These are phyloP conservation scores for Backusella australiensis DNA, from an alignment of 192 early-diverging fungal genomes.

Conservation along the genomic window DNA sequence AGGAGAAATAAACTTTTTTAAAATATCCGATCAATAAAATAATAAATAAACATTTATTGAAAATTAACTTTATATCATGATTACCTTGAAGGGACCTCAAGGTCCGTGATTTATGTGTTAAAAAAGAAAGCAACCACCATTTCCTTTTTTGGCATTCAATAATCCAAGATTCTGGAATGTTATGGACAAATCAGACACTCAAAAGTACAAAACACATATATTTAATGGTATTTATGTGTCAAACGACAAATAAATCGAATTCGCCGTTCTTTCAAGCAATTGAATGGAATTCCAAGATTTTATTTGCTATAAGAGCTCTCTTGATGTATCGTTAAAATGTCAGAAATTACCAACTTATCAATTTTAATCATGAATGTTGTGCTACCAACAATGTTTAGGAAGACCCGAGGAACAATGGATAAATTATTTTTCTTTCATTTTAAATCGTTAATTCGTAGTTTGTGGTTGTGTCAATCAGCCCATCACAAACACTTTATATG, in stretches of 20 bases:
- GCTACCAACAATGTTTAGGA: background rate
- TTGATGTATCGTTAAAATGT: background rate
- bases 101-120: background rate
- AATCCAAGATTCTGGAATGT: background rate
- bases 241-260: background rate
- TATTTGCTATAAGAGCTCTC: background rate
- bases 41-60: background rate
- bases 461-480: background rate
- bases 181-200: too few relatives aligned
- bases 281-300: background rate
- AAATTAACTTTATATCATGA: background rate
- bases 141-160: background rate
- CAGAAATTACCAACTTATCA: background rate
- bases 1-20: background rate
- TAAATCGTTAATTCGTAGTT: background rate
- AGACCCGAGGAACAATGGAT: background rate
- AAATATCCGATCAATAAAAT: constrained; percentile 5
- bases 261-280: background rate
- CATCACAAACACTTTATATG: too few relatives aligned
- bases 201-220: background rate
- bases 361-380: background rate
- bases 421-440: constrained; percentile 5
- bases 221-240: background rate
- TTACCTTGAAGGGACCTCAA: background rate
- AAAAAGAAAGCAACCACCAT: background rate